These are phyloP conservation scores for Nitzschia putrida DNA, from an alignment of 108 stramenopile genomes.

Conservation along the genomic window DNA sequence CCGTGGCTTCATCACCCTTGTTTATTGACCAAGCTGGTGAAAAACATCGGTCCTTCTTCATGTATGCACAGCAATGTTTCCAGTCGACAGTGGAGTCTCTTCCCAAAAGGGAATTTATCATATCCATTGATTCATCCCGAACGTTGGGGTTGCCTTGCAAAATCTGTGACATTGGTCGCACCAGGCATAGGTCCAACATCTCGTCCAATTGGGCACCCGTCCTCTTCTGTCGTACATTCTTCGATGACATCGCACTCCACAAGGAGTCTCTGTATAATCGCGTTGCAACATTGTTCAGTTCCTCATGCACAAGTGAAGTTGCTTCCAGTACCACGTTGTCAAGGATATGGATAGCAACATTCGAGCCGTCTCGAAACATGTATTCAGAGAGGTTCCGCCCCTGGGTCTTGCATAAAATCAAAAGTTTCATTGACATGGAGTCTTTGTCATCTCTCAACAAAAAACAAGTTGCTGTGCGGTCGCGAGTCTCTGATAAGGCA, in stretches of 20 bases:
- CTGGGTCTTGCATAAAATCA: slow-evolving; percentile 42
- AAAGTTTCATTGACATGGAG: slow-evolving; percentile 23
- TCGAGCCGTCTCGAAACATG: slow-evolving; percentile 43
- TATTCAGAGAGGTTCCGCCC: slow-evolving; percentile 45
- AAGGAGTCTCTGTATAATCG: slow-evolving; percentile 29
- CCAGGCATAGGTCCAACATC: slow-evolving; percentile 12
- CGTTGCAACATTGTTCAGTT: slow-evolving; percentile 30
- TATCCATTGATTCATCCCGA: slow-evolving; percentile 10
- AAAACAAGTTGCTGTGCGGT: slow-evolving; percentile 34
- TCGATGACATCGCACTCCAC: slow-evolving; percentile 38
- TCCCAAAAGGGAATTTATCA: slow-evolving; percentile 13
- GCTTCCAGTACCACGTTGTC: slow-evolving; percentile 48
- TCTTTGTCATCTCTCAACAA: slow-evolving; percentile 17
- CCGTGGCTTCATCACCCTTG: slow-evolving; percentile 3
- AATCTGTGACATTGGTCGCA: slow-evolving; percentile 9
- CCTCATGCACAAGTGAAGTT: slow-evolving; percentile 25
- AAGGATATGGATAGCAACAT: slow-evolving; percentile 38
- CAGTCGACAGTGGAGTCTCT: slow-evolving; percentile 36
- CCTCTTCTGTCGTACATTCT: neutral
- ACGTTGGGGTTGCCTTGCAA: slow-evolving; percentile 3
- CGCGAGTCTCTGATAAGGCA: too few species aligned
- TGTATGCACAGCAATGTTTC: slow-evolving; percentile 24
- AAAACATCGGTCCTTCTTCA: slow-evolving; percentile 41
- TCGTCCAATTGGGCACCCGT: slow-evolving; percentile 12
- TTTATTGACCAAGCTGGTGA: slow-evolving; percentile 28